A percentile compares a stretch with the other conserved stretches of the same genome.
These are phyloP conservation scores for Amanita fuliginea DNA, from an alignment of 768 basidiomycete species.

Conservation along the genomic window DNA sequence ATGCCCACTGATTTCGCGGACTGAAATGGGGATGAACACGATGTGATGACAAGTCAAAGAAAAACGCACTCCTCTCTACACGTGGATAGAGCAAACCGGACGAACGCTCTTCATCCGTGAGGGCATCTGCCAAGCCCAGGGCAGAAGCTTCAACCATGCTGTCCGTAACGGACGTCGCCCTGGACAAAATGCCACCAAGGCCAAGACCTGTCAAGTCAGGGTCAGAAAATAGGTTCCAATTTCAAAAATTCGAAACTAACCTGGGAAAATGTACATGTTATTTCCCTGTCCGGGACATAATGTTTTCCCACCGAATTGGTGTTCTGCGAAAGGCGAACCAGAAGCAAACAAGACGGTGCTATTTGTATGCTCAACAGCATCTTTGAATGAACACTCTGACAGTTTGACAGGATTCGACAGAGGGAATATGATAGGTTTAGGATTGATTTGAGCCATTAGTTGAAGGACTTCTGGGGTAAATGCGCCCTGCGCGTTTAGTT, in stretches of 20 bases:
- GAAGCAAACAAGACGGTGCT: constrained; percentile 80
- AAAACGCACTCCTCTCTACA: constrained; percentile 50
- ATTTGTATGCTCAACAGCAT: constrained; percentile 60
- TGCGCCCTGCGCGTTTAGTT: constrained; percentile 35
- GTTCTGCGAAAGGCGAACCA: constrained; percentile 74
- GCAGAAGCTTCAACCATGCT: constrained; percentile 86
- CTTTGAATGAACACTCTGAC: constrained; percentile 71
- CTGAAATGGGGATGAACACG: constrained; percentile 13
- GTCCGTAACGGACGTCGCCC: constrained; percentile 63
- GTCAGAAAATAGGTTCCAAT: constrained; percentile 12
- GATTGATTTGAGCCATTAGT: constrained; percentile 70
- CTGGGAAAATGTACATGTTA: constrained; percentile 85
- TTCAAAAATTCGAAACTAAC: constrained; percentile 18
- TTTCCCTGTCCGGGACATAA: constrained; percentile 86
- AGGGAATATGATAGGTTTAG: constrained; percentile 85
- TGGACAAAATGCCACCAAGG: constrained; percentile 65
- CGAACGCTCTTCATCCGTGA: constrained; percentile 58
- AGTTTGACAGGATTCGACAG: constrained; percentile 82
- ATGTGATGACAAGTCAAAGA: not conserved
- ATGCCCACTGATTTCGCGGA: constrained; percentile 72
- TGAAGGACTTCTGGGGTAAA: constrained; percentile 65
- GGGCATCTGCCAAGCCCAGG: constrained; percentile 64
- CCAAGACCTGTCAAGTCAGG: constrained; percentile 47
- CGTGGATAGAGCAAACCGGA: constrained; percentile 72
- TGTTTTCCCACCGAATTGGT: constrained; percentile 39